Percentiles rank a stretch among this genome's conserved stretches.
Conservation (phyloP, 768 basidiomycete genomes). For the Leccinum olivaceopallidum region DNA sequence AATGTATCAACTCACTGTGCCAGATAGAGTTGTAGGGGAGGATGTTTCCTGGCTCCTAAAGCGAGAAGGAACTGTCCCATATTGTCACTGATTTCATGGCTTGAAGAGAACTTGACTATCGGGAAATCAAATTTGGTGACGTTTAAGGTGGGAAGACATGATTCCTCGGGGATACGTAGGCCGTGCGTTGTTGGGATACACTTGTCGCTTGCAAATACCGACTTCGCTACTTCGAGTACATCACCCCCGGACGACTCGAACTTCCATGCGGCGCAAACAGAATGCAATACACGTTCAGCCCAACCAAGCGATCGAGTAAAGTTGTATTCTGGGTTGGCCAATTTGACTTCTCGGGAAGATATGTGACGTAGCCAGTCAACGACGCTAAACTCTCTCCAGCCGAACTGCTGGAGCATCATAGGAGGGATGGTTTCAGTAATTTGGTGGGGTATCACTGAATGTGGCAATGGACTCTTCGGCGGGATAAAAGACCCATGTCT, state of each 20-base stretch:
- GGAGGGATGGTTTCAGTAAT: conserved; percentile 62
- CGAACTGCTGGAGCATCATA: conserved; percentile 56
- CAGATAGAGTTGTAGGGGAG: neutral
- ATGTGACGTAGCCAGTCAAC: conserved; percentile 72
- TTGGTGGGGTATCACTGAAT: conserved; percentile 42
- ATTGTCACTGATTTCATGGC: conserved; percentile 26
- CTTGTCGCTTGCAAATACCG: conserved; percentile 22
- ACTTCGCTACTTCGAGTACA: neutral
- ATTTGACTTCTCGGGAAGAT: conserved; percentile 42
- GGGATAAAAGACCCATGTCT: conserved; percentile 47
- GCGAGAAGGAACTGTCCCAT: too few relatives aligned
- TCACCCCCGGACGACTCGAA: conserved; percentile 12
- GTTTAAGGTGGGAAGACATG: conserved; percentile 80
- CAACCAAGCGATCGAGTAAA: conserved; percentile 64
- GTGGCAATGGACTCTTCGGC: too few relatives aligned
- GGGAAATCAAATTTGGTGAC: conserved; percentile 9
- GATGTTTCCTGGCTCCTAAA: too few relatives aligned
- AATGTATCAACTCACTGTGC: neutral
- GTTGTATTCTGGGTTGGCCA: conserved; percentile 50
- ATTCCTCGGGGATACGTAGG: conserved; percentile 63
- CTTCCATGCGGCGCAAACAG: conserved; percentile 66
- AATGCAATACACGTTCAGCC: conserved; percentile 71
- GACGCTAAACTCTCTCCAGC: conserved; percentile 74
- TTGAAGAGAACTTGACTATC: neutral
- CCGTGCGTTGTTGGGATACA: conserved; percentile 57